phyloP scores from a whole-genome alignment of 306 rosid species.

The Gynostemma pentaphyllum region DNA sequence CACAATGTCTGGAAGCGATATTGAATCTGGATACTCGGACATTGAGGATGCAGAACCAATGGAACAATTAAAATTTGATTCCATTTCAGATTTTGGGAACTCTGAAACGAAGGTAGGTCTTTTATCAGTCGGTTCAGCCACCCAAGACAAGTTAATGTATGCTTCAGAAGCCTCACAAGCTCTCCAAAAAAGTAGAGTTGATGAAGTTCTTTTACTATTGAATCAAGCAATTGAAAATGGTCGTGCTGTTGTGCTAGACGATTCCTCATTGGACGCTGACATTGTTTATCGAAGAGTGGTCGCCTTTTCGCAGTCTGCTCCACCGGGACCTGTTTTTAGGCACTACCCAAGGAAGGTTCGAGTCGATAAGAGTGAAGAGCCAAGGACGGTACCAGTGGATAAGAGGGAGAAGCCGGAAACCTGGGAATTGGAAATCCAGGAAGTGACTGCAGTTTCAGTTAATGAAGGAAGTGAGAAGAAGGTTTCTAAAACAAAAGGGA shows the following conservation, averaged over 20 bases:
- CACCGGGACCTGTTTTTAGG: constrained; percentile 53
- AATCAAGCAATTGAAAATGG: constrained; percentile 64
- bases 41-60: constrained; percentile 18
- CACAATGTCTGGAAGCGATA: constrained; percentile 13
- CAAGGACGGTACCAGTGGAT: constrained; percentile 9
- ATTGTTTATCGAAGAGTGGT: constrained; percentile 42
- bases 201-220: constrained; percentile 41
- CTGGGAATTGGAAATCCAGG: constrained; percentile 16
- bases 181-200: constrained; percentile 24
- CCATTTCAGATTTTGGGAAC: background rate
- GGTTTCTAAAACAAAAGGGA: constrained; percentile 29
- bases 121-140: background rate
- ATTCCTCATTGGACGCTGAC: constrained; percentile 53
- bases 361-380: constrained; percentile 18
- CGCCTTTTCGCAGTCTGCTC: constrained; percentile 54
- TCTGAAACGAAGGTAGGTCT: background rate
- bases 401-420: constrained; percentile 21
- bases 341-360: constrained; percentile 20
- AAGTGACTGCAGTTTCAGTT: constrained; percentile 6
- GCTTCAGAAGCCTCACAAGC: constrained; percentile 20
- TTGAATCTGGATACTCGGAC: constrained; percentile 15
- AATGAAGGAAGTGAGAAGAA: constrained; percentile 29
- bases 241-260: constrained; percentile 49
- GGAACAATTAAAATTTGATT: constrained; percentile 13
- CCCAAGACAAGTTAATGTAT: background rate